These are phyloP conservation scores for Euphorbia pulcherrima DNA, from an alignment of 345 rosid species.

Conservation along the genomic window DNA sequence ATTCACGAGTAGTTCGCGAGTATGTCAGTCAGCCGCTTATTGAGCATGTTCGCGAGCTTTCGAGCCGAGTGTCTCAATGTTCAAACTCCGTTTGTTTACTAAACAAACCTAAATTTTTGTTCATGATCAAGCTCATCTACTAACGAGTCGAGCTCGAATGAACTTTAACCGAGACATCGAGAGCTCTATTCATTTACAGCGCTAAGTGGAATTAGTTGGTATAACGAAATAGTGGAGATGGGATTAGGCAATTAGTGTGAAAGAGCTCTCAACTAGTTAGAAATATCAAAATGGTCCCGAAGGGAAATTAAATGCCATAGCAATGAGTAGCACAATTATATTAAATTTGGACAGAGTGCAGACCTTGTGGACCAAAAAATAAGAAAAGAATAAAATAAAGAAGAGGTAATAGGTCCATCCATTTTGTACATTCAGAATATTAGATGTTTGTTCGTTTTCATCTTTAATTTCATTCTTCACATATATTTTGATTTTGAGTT, in stretches of 20 bases:
- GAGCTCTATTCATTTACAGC: too few species aligned
- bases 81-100: too few species aligned
- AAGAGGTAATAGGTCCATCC: slow-evolving; percentile 24
- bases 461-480: slow-evolving; percentile 21
- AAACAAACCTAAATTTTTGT: too few species aligned
- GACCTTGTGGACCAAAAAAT: slow-evolving; percentile 33
- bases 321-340: not conserved
- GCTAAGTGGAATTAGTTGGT: too few species aligned
- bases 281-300: slow-evolving; percentile 24
- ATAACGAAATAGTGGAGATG: not conserved
- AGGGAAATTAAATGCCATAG: not conserved
- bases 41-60: too few species aligned
- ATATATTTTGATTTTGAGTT: not conserved
- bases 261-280: slow-evolving; percentile 19
- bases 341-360: not conserved
- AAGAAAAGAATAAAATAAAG: not conserved
- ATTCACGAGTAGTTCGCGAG: too few species aligned
- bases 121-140: too few species aligned
- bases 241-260: slow-evolving; percentile 24
- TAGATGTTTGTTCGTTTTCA: slow-evolving; percentile 33
- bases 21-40: too few species aligned
- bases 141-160: too few species aligned
- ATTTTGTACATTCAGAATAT: slow-evolving; percentile 15
- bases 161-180: too few species aligned
- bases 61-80: too few species aligned